These are phyloP conservation scores for Lodderomyces oxycetoniae DNA, from an alignment of 1,139 yeast genomes.

Conservation along the genomic window DNA sequence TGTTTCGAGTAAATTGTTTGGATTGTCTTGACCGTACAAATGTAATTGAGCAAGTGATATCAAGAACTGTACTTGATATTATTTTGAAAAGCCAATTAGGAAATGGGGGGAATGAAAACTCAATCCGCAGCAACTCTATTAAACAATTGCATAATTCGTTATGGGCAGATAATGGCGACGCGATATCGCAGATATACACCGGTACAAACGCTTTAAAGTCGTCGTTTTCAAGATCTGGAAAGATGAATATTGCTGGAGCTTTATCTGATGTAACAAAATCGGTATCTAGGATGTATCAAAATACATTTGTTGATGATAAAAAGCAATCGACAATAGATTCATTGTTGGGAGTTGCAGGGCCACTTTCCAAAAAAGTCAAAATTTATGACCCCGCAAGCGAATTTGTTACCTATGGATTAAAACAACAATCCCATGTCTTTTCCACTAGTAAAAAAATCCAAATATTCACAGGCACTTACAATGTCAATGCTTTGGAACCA, in stretches of 20 bases:
- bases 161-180: slow-evolving; percentile 99
- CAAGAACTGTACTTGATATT: slow-evolving; percentile 52
- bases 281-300: slow-evolving; percentile 90
- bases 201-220: slow-evolving; percentile 97
- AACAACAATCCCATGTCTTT: slow-evolving; percentile 48
- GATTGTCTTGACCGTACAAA: slow-evolving; percentile 96
- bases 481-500: slow-evolving; percentile 72
- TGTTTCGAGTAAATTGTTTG: slow-evolving; percentile 87
- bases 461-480: slow-evolving; percentile 81
- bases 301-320: slow-evolving; percentile 88
- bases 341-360: slow-evolving; percentile 70
- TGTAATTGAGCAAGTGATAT: slow-evolving; percentile 83
- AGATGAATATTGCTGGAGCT: slow-evolving; percentile 95
- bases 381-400: slow-evolving; percentile 89
- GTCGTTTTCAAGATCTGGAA: slow-evolving; percentile 89
- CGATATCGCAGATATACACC: slow-evolving; percentile 91
- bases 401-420: slow-evolving; percentile 61
- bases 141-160: slow-evolving; percentile 62
- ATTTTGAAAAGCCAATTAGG: slow-evolving; percentile 51
- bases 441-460: slow-evolving; percentile 57
- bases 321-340: slow-evolving; percentile 86
- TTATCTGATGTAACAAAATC: slow-evolving; percentile 94
- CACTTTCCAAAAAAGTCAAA: slow-evolving; percentile 63
- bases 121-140: slow-evolving; percentile 27
- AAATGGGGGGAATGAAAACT: slow-evolving; percentile 33